phyloP scores from a whole-genome alignment of 139 green algal genomes.

The Pleodorina starrii region DNA sequence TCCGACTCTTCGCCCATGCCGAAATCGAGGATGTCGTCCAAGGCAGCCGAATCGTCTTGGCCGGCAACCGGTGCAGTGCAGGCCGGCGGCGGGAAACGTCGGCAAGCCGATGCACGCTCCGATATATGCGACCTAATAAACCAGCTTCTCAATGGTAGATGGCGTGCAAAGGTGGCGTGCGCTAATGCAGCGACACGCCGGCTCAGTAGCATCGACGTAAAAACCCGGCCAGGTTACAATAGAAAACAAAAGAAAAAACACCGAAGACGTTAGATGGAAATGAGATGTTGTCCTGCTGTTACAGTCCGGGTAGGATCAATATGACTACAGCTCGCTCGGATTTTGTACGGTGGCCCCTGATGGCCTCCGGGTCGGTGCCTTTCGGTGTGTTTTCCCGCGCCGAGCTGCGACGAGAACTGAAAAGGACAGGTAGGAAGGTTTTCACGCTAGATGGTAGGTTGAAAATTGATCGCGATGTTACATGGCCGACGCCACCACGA shows the following conservation, averaged over 20 bases:
- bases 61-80: neutral
- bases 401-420: too few species aligned
- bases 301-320: neutral
- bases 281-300: neutral
- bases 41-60: neutral
- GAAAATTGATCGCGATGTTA: too few species aligned
- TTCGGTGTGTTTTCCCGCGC: neutral
- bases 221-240: neutral
- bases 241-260: neutral
- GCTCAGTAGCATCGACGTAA: slow-evolving; percentile 24
- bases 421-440: too few species aligned
- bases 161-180: neutral
- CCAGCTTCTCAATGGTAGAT: neutral
- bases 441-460: too few species aligned
- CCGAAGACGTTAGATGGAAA: neutral
- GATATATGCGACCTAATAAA: neutral
- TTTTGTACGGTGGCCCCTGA: neutral
- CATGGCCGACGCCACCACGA: too few species aligned
- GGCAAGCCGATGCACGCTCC: neutral
- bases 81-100: neutral
- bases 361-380: neutral
- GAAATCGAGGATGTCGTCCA: neutral
- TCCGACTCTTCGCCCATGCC: neutral
- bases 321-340: neutral
- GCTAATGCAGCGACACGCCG: neutral